Evolutionary conservation across 106 monocot species (phyloP), one percentile per base, ranked within the genome.

Genomic region (Narthecium ossifragum): DNA sequence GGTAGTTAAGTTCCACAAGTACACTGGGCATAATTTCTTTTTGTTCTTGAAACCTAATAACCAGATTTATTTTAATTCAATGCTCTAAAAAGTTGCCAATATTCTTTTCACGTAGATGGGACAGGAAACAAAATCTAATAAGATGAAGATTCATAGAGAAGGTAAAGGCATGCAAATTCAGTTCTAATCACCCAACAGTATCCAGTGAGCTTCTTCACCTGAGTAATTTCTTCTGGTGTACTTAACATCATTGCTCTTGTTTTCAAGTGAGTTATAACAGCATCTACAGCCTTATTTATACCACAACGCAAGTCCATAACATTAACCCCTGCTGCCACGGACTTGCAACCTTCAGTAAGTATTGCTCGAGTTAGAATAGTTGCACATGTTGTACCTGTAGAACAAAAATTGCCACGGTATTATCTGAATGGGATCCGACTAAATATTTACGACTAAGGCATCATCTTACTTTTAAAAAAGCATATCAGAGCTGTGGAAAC

Each of bases 311-410:
- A 71, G 70, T 88, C 92, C 92, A 88, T 92, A 53, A 84, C 80
- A 71, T 92, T 92, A 47, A 88, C 71, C 46, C 92, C 87, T 48
- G 92, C 75, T 64, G 92, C 80, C 60, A 92, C 81, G 53, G 84
- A 69, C 75, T 87, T 92, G 47, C 87, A 92, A 21, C 87, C 92
- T 78, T 92, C 92, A 30, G 70, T 65, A 20, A 92, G 60, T 63
- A 92, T 92, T 54, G 92, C 86, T 51, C 88, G 87, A 31, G 81
- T 67, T 38, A 92, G 64, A 22, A 92, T 75, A 64, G 92, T 92
- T 54, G 87, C 92, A 62, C 92, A 92, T 22, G 92, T 92, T 18
- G 92, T 92, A 43, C 92, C 87, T 92, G 78, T 68, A 73, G 34
- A 64, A 13, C 60, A 32, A 61, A 53, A n/a, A n/a, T n/a, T n/a